These are phyloP conservation scores for Arthrobotrys megalospora DNA, from an alignment of 2,329 filamentous ascomycete genomes.

Conservation along the genomic window DNA sequence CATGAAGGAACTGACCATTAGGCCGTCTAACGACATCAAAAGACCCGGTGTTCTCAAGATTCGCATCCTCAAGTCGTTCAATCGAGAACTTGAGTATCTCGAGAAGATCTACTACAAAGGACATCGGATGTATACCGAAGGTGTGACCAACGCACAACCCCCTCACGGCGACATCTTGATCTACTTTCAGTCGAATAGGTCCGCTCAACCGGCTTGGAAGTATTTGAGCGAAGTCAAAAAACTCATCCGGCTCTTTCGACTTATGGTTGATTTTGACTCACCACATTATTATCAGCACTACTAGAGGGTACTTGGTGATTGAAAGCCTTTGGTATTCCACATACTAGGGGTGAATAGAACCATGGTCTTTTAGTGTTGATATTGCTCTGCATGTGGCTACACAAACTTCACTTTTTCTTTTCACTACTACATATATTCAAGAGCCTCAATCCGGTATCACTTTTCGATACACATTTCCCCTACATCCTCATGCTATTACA, in stretches of 20 bases:
- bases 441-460: not conserved
- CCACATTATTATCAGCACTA: not conserved
- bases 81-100: slow-evolving; percentile 31
- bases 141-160: not conserved
- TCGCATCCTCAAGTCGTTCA: slow-evolving; percentile 26
- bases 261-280: slow-evolving; percentile 18
- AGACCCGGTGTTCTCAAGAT: slow-evolving; percentile 25
- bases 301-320: not conserved
- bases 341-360: not conserved
- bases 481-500: not conserved
- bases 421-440: not conserved
- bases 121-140: slow-evolving; percentile 17
- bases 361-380: not conserved
- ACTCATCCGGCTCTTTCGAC: slow-evolving; percentile 21
- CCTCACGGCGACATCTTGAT: slow-evolving; percentile 46
- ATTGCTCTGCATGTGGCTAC: no score
- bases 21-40: slow-evolving; percentile 2
- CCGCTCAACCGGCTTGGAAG: slow-evolving; percentile 26
- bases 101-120: slow-evolving; percentile 36
- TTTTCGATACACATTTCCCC: not conserved
- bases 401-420: not conserved
- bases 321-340: not conserved
- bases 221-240: slow-evolving; percentile 38
- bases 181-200: slow-evolving; percentile 38
- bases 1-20: slow-evolving; percentile 34